These are phyloP conservation scores for Rhytidiadelphus loreus DNA, from an alignment of 225 moss, liverwort and hornwort species.

Conservation along the genomic window DNA sequence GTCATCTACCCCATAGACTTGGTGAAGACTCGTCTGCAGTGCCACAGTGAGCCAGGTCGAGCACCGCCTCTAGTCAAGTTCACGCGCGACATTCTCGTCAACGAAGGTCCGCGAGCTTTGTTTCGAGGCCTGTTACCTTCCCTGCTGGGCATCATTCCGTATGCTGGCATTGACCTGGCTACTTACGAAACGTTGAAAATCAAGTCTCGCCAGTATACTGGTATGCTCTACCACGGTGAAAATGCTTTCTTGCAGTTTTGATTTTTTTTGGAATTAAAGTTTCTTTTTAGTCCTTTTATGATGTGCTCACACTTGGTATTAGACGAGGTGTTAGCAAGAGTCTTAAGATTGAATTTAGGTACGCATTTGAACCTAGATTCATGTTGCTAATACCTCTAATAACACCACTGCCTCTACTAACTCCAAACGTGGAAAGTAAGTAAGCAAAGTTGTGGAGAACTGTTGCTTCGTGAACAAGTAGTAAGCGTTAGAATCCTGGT, in stretches of 20 bases:
- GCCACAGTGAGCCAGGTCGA: constrained; percentile 36
- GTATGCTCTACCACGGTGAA: constrained; percentile 18
- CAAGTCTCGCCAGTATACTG: constrained; percentile 56
- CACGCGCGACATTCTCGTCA: constrained; percentile 56
- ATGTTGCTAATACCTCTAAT: not conserved
- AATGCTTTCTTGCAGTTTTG: not conserved
- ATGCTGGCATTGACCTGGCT: constrained; percentile 92
- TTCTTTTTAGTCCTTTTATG: too few species aligned
- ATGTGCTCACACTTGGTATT: not conserved
- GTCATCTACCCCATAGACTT: constrained; percentile 88
- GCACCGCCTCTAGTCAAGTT: constrained; percentile 52
- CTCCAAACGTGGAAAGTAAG: not conserved
- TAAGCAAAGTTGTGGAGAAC: not conserved
- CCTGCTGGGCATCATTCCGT: constrained; percentile 84
- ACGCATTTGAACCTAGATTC: not conserved
- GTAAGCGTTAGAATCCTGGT: not conserved
- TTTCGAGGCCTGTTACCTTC: constrained; percentile 87
- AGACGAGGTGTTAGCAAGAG: not conserved
- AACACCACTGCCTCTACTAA: not conserved
- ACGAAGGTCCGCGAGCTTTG: constrained; percentile 78
- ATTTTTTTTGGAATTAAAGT: not conserved
- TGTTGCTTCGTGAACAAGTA: not conserved
- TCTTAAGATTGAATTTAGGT: not conserved
- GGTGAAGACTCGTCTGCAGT: constrained; percentile 90
- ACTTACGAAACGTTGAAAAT: constrained; percentile 82